Base-by-base conservation (phyloP, 371 early-diverging fungal genomes). In the Saksenaea vasiformis region DNA sequence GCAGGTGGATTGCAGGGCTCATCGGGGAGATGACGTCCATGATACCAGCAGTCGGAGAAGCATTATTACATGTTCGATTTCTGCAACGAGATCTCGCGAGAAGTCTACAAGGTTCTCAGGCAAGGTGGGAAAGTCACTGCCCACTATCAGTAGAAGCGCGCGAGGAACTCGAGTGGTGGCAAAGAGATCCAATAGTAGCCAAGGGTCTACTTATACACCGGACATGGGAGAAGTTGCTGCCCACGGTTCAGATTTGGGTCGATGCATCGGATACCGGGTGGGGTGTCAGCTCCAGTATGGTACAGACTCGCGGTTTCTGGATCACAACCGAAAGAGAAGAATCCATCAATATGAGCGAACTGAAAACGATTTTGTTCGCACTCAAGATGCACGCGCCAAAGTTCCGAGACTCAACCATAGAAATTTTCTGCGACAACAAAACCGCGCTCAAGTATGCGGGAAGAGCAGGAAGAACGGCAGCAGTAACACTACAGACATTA, bases 361-460 rank as follows among this genome's bases (percentile, higher is more conserved):
- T 73, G 55, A 61, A 24, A 39, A 63, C 58, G 19, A 51, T 73
- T 1, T 55, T 35, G 3, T 70, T 61, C 58, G 74, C 66, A 7
- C 17, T 67, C 8, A 17, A 56, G n/a, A n/a, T n/a, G n/a, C n/a
- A n/a, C n/a, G n/a, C n/a, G n/a, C n/a, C n/a, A n/a, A n/a, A n/a
- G n/a, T n/a, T n/a, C n/a, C n/a, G n/a, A n/a, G 41, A 58, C 10
- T 63, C 37, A 4, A 57, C 61, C 14, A 67, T 67, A 13, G 27
- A 57, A 36, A 65, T 71, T 1, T 59, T 36, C 22, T 28, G 39
- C 1, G 72, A 72, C 68, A 72, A 64, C 56, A 65, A 24, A 34
- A 72, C 72, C 34, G 68, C 64, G 1, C 24, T 72, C n/a, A 68
- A 68, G 41, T 72, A 72, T 41, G 59, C 0, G 54, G 41, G n/a